phyloP scores from a whole-genome alignment of 192 early-diverging fungal genomes.

The Coemansia sp. region DNA sequence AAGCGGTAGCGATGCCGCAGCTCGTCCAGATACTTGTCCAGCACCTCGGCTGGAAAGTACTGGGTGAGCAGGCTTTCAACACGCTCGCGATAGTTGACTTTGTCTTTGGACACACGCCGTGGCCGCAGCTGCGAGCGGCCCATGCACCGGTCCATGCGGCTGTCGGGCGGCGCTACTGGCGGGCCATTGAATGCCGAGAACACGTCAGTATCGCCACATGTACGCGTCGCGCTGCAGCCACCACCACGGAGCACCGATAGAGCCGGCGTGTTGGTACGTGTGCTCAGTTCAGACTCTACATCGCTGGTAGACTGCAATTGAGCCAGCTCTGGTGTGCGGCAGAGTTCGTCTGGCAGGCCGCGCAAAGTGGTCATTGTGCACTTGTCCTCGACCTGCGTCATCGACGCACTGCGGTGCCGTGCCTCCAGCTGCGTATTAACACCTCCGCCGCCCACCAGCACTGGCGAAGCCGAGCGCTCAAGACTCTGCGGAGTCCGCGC shows the following conservation, averaged over 20 bases:
- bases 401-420: conserved; percentile 41
- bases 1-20: conserved; percentile 52
- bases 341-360: conserved; percentile 35
- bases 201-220: conserved; percentile 1
- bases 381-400: conserved; percentile 46
- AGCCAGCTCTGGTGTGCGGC: conserved; percentile 6
- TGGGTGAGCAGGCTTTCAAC: conserved; percentile 49
- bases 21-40: conserved; percentile 50
- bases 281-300: conserved; percentile 5
- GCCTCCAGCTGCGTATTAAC: conserved; percentile 5
- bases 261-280: conserved; percentile 19
- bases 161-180: conserved; percentile 47
- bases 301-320: conserved; percentile 12
- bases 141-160: background rate
- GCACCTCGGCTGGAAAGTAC: conserved; percentile 44
- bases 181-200: conserved; percentile 51
- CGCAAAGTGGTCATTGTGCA: conserved; percentile 50
- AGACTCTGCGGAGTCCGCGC: conserved; percentile 33
- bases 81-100: conserved; percentile 49
- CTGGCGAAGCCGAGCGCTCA: conserved; percentile 23
- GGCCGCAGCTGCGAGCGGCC: conserved; percentile 23
- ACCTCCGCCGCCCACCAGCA: conserved; percentile 42
- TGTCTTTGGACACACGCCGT: conserved; percentile 34
- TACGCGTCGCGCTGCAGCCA: conserved; percentile 9
- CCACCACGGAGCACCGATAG: conserved; percentile 48